These are phyloP conservation scores for Aulographum hederae DNA, from an alignment of 2,329 filamentous ascomycete genomes.

Conservation along the genomic window DNA sequence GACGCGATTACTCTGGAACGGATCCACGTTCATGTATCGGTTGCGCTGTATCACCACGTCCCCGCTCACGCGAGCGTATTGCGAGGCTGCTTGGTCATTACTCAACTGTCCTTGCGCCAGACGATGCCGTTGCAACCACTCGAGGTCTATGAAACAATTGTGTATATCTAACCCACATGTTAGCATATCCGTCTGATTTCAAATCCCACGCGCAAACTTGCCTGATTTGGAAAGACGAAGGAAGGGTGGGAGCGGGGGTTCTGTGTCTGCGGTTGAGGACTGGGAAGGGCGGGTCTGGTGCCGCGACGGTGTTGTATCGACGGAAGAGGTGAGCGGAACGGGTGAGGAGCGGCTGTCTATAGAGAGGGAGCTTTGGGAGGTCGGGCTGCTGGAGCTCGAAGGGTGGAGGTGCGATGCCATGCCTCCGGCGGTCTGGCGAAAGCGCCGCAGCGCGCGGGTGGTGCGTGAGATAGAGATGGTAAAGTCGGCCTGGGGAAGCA, in stretches of 20 bases:
- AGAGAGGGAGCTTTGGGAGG: too few species aligned
- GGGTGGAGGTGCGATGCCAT: too few species aligned
- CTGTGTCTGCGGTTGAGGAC: constrained; percentile 1
- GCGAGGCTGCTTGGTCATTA: constrained; percentile 30
- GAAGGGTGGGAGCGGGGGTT: constrained; percentile 30
- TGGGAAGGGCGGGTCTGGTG: too few species aligned
- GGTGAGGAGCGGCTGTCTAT: too few species aligned
- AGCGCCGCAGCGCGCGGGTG: too few species aligned
- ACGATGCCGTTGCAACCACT: constrained; percentile 40
- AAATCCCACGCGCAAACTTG: constrained; percentile 16
- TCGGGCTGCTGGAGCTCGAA: too few species aligned
- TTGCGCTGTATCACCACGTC: constrained; percentile 47
- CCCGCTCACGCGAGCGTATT: constrained; percentile 39
- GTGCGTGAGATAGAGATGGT: too few species aligned
- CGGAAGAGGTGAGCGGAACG: too few species aligned
- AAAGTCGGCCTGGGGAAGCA: too few species aligned
- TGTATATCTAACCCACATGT: constrained; percentile 29
- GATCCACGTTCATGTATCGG: constrained; percentile 77
- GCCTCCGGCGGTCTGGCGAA: too few species aligned
- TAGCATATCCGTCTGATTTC: constrained; percentile 7
- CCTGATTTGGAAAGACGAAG: constrained; percentile 29
- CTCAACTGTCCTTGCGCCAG: constrained; percentile 29
- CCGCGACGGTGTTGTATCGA: too few species aligned
- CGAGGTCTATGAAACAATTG: constrained; percentile 40
- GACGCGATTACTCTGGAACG: constrained; percentile 74